Conservation (phyloP, 1,139 yeast species). For the Scheffersomyces parashehatae region DNA sequence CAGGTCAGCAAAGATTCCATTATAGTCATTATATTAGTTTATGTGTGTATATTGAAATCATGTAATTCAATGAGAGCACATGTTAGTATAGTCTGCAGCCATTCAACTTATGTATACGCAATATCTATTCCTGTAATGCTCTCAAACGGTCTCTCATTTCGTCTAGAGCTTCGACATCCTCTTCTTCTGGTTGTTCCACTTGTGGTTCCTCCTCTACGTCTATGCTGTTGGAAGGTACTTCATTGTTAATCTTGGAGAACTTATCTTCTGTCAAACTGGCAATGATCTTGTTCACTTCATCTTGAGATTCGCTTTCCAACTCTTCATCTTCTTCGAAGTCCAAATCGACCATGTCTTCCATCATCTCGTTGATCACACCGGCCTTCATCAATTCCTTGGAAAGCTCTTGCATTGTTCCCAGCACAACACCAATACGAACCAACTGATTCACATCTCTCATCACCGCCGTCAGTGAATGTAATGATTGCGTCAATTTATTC, state of each 20-base stretch:
- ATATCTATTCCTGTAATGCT: conserved; percentile 69
- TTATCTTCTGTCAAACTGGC: conserved; percentile 46
- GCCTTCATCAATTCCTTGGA: conserved; percentile 87
- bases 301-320: conserved; percentile 68
- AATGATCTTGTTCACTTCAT: conserved; percentile 58
- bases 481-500: conserved; percentile 78
- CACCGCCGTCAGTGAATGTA: conserved; percentile 74
- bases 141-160: conserved; percentile 87
- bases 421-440: conserved; percentile 76
- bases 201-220: conserved; percentile 19
- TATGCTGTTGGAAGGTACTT: conserved; percentile 39
- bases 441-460: conserved; percentile 88
- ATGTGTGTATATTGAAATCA: too few relatives aligned
- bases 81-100: too few relatives aligned
- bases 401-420: conserved; percentile 81
- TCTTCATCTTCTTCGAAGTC: conserved; percentile 60
- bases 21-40: too few relatives aligned
- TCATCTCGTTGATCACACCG: conserved; percentile 94
- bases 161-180: conserved; percentile 70
- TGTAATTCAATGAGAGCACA: too few relatives aligned
- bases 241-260: conserved; percentile 42
- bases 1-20: too few relatives aligned
- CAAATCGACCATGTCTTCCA: conserved; percentile 82
- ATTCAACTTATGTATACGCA: too few relatives aligned
- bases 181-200: conserved; percentile 46